Conservation (phyloP, 331 rosid genomes). For the Cucumis variabilis region DNA sequence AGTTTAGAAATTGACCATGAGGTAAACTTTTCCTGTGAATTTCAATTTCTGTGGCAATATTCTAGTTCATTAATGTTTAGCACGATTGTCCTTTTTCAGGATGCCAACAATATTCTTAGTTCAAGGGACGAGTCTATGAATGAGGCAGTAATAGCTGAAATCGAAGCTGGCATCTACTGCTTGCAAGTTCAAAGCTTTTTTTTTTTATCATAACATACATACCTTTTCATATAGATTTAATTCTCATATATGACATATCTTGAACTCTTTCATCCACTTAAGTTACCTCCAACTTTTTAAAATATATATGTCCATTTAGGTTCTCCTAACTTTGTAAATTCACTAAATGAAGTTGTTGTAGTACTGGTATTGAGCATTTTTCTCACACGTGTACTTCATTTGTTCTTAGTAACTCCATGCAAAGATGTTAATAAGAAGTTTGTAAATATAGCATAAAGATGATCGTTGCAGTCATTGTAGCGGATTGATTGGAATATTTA, state of each 20-base stretch:
- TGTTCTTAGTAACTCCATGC: too few relatives aligned
- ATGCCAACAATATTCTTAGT: slow-evolving; percentile 41
- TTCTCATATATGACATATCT: too few relatives aligned
- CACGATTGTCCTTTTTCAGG: slow-evolving; percentile 50
- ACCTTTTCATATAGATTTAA: slow-evolving; percentile 13
- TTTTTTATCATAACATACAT: slow-evolving; percentile 30
- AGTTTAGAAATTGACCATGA: slow-evolving; percentile 47
- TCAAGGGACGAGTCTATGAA: slow-evolving; percentile 48
- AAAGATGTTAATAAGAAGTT: too few relatives aligned
- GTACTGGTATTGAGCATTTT: too few relatives aligned
- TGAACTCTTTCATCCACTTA: too few relatives aligned
- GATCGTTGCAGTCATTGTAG: not conserved
- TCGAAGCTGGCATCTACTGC: slow-evolving; percentile 75
- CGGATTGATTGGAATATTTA: not conserved
- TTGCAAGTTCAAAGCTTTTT: slow-evolving; percentile 68
- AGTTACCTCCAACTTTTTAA: too few relatives aligned
- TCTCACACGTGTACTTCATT: too few relatives aligned
- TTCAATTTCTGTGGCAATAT: slow-evolving; percentile 31
- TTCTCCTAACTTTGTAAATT: too few relatives aligned
- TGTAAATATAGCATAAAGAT: too few relatives aligned
- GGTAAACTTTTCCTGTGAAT: slow-evolving; percentile 50
- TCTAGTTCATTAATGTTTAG: slow-evolving; percentile 28
- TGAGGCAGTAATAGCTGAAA: slow-evolving; percentile 63
- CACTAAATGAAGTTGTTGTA: too few relatives aligned
- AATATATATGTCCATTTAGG: too few relatives aligned